A percentile compares a stretch with the other conserved stretches of the same genome.
Evolutionary conservation across 208 protist genomes (phyloP).

Genomic region (Paratrypanosoma confusum): DNA sequence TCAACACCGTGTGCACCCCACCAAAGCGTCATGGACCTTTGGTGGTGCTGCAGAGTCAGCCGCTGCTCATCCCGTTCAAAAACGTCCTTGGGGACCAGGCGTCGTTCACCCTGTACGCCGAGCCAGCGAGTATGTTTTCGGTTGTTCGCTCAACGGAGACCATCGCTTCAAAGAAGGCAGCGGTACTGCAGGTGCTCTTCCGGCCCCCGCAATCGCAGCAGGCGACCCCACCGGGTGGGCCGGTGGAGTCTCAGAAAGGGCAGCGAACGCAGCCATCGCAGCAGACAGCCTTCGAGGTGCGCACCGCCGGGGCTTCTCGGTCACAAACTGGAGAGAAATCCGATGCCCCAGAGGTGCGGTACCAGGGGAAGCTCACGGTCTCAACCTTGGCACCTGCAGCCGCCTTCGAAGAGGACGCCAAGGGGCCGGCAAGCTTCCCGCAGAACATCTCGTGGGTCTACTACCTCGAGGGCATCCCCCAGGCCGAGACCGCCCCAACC

Average conservation of each 20-base stretch:
- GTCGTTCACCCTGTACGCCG: constrained; percentile 70
- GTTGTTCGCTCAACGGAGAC: constrained; percentile 69
- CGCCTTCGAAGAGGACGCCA: constrained; percentile 13
- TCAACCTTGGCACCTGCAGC: constrained; percentile 28
- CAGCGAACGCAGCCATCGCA: too few species aligned
- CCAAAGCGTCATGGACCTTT: constrained; percentile 92
- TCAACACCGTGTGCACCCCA: constrained; percentile 76
- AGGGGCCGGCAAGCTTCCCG: too few species aligned
- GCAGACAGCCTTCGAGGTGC: too few species aligned
- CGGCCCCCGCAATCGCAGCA: constrained; percentile 29
- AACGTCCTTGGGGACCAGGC: constrained; percentile 88
- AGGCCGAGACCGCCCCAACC: too few species aligned
- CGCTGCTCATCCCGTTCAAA: constrained; percentile 76
- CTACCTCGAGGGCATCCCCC: constrained; percentile 49
- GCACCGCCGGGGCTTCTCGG: too few species aligned
- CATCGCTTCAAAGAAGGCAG: constrained; percentile 73
- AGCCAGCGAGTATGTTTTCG: constrained; percentile 66
- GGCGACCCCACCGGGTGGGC: too few species aligned
- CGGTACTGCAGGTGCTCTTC: constrained; percentile 60
- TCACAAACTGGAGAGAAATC: too few species aligned
- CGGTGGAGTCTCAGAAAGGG: too few species aligned
- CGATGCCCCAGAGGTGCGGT: constrained; percentile 8
- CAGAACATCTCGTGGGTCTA: constrained; percentile 81
- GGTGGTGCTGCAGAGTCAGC: constrained; percentile 43
- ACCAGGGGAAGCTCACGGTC: constrained; percentile 34